Conservation (phyloP, 257 asterid species). For the Leptodermis oblonga region DNA sequence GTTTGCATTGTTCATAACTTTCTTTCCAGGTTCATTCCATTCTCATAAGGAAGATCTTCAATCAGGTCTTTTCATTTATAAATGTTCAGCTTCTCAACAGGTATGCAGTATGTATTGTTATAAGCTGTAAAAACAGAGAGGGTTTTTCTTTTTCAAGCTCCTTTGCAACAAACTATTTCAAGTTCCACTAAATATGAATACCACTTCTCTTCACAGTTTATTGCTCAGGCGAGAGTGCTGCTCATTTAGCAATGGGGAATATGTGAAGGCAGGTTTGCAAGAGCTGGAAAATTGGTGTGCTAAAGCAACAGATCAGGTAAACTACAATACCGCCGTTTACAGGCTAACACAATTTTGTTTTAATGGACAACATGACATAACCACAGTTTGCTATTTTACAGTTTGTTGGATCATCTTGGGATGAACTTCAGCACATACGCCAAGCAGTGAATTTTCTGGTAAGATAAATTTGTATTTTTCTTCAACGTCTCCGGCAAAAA, state of each 20-base stretch:
- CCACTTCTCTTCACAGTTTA: constrained; percentile 43
- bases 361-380: constrained; percentile 14
- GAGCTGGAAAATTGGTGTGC: constrained; percentile 84
- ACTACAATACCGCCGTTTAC: background rate
- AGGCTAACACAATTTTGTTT: constrained; percentile 18
- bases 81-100: constrained; percentile 96
- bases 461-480: constrained; percentile 6
- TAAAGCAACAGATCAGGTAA: constrained; percentile 64
- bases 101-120: constrained; percentile 27
- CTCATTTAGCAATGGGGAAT: constrained; percentile 95
- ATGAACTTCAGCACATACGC: constrained; percentile 84
- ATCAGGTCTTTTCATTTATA: constrained; percentile 90
- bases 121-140: constrained; percentile 12
- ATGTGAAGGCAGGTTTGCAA: constrained; percentile 82
- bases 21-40: constrained; percentile 60
- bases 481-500: constrained; percentile 31
- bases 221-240: constrained; percentile 94
- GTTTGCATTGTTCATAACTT: constrained; percentile 9
- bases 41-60: constrained; percentile 71
- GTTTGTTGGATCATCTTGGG: constrained; percentile 85
- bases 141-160: background rate
- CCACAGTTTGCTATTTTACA: constrained; percentile 27
- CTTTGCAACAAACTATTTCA: constrained; percentile 6
- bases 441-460: constrained; percentile 95
- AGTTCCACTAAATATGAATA: constrained; percentile 11